Evolutionary conservation across 208 protist genomes (phyloP), one percentile per base, ranked within the genome.

Genomic region (Vickermania spadyakhi): DNA sequence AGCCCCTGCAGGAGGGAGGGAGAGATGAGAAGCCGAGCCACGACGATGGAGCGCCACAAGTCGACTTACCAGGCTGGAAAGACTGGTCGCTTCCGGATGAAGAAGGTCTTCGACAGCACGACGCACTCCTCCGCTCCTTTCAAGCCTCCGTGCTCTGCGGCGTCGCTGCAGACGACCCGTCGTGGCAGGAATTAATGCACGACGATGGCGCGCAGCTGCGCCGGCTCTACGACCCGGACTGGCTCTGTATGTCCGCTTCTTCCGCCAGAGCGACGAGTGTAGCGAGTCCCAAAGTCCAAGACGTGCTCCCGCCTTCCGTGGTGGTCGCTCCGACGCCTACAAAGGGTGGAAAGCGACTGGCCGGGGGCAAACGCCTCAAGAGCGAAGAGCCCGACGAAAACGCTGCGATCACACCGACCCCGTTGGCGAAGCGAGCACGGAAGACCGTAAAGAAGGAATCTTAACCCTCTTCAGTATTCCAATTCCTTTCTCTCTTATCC

Each of bases 71-170:
- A 14, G 30, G 30, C 29, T 66, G 54, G 22, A 45, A 60, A 25
- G 82, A 90, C 62, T 61, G 56, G n/a, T 77, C 75, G 45, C 69
- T 81, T 26, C 79, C 77, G 13, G 80, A 88, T 56, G 42, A 64
- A 26, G 75, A 63, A 51, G 72, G 72, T 3, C 84, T 89, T 73
- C 7, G 7, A 25, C 53, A 56, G 11, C 75, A 78, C 62, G 66
- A 57, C 11, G 22, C 22, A 0, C 56, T 79, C 30, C 88, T 86
- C 42, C 55, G 75, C 28, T 54, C 68, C 45, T 89, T 92, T 63
- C 75, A 79, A 45, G 61, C 30, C 0, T 57, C 30, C n/a, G 77
- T 87, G 21, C 65, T 92, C 22, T 18, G n/a, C 13, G 63, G 72
- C 5, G 54, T 45, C 36, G 36, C 36, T n/a, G 11, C 36, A 45